Conservation (phyloP, 177 flowering plant species). For the Vitis hybrid region DNA sequence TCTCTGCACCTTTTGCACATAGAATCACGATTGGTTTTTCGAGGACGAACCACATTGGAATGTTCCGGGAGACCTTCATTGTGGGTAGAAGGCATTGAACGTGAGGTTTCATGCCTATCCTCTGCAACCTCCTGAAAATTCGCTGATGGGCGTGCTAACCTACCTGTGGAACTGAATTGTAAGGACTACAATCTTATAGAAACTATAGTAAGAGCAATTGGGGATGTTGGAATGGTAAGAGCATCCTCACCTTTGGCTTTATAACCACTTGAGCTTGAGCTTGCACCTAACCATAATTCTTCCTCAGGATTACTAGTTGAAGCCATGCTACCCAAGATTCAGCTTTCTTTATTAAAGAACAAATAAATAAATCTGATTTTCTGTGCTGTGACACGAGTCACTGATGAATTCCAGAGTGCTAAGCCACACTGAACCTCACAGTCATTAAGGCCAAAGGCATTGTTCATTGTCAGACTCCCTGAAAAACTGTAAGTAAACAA, state of each 20-base stretch:
- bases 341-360: not conserved
- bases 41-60: constrained; percentile 11
- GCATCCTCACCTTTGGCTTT: constrained; percentile 16
- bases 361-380: too few species aligned
- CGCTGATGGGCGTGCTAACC: constrained; percentile 41
- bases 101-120: constrained; percentile 47
- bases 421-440: too few species aligned
- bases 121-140: constrained; percentile 38
- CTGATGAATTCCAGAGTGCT: too few species aligned
- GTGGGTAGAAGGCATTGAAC: constrained; percentile 40
- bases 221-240: constrained; percentile 31
- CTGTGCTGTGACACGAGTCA: too few species aligned
- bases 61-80: constrained; percentile 28
- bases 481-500: too few species aligned
- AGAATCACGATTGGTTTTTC: too few species aligned
- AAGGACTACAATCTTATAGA: constrained; percentile 20
- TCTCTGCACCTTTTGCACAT: too few species aligned
- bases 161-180: constrained; percentile 19
- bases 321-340: constrained; percentile 25
- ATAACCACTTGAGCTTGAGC: constrained; percentile 11
- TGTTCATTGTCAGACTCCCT: too few species aligned
- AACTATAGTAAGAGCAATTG: constrained; percentile 11
- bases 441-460: too few species aligned
- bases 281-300: constrained; percentile 8
- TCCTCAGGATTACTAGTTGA: constrained; percentile 28